A percentile compares a stretch with the other conserved stretches of the same genome.
Evolutionary conservation across 2,329 filamentous ascomycete species (phyloP).

Genomic region (Phaeomoniella chlamydospora): DNA sequence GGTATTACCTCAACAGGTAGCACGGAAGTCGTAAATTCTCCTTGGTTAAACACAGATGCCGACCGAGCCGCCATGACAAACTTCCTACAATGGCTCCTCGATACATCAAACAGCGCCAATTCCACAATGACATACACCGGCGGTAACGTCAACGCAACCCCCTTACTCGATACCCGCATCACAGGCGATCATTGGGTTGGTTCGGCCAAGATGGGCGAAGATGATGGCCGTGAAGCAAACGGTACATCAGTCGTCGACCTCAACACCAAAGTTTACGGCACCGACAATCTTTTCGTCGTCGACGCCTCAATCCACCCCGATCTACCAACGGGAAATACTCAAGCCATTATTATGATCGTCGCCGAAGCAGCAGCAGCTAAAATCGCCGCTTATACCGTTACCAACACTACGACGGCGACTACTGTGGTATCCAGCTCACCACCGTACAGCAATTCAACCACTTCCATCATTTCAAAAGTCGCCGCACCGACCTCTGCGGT

Average conservation of each 20-base stretch:
- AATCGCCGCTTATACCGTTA: constrained; percentile 15
- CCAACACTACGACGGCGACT: neutral
- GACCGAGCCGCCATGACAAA: constrained; percentile 1
- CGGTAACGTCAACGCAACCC: neutral
- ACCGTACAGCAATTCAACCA: too few relatives aligned
- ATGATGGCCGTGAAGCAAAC: constrained; percentile 35
- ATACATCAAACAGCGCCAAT: neutral
- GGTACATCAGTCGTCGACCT: constrained; percentile 48
- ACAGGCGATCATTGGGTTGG: constrained; percentile 23
- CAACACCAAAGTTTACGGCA: constrained; percentile 51
- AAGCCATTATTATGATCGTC: constrained; percentile 48
- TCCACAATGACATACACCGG: neutral
- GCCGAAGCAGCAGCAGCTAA: constrained; percentile 45
- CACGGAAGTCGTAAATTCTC: constrained; percentile 26
- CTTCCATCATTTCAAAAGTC: too few relatives aligned
- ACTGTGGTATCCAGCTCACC: too few relatives aligned
- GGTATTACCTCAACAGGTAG: constrained; percentile 23
- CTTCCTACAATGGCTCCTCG: constrained; percentile 1
- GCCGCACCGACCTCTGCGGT: too few relatives aligned
- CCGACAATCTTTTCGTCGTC: constrained; percentile 53
- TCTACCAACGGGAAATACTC: constrained; percentile 54
- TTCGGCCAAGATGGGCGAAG: constrained; percentile 45
- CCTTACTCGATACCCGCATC: constrained; percentile 1
- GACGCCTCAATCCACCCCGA: constrained; percentile 58
- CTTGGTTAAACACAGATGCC: constrained; percentile 17